A percentile compares a stretch with the other conserved stretches of the same genome.
phyloP scores from a whole-genome alignment of 148 eudicot genomes.

The Rhododendron kiyosumense region DNA sequence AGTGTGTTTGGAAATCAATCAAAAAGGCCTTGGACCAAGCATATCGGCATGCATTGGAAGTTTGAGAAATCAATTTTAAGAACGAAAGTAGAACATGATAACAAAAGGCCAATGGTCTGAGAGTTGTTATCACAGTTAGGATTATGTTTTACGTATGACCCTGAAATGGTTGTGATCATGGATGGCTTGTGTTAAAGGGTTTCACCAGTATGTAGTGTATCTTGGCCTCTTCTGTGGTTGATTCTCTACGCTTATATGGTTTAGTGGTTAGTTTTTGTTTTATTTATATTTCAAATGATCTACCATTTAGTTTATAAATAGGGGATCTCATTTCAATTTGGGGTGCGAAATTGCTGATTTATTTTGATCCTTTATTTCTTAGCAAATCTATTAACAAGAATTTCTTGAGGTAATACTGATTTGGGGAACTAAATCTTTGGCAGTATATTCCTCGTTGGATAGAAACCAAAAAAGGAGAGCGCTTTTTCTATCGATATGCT shows the following conservation, averaged over 20 bases:
- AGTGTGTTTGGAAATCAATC: not conserved
- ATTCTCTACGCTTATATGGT: not conserved
- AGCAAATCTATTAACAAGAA: not conserved
- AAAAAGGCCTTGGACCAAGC: not conserved
- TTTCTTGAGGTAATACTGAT: constrained; percentile 3
- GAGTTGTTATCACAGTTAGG: not conserved
- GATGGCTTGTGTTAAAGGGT: no score
- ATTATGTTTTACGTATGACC: not conserved
- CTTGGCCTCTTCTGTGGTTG: not conserved
- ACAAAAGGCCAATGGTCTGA: not conserved
- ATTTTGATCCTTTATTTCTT: not conserved
- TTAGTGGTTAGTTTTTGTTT: not conserved
- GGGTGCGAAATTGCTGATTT: not conserved
- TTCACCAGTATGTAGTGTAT: no score
- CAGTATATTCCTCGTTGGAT: constrained; percentile 59
- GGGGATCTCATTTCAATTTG: not conserved
- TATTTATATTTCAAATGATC: not conserved
- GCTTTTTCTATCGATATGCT: constrained; percentile 57
- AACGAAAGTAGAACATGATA: not conserved
- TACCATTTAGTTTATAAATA: not conserved
- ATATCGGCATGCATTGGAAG: not conserved
- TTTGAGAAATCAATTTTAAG: not conserved
- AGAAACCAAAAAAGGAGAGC: constrained; percentile 38
- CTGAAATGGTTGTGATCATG: no score
- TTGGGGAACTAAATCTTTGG: constrained; percentile 18